Evolutionary conservation across 2,329 filamentous ascomycete genomes (phyloP).

Genomic region (Colletotrichum limetticola): DNA sequence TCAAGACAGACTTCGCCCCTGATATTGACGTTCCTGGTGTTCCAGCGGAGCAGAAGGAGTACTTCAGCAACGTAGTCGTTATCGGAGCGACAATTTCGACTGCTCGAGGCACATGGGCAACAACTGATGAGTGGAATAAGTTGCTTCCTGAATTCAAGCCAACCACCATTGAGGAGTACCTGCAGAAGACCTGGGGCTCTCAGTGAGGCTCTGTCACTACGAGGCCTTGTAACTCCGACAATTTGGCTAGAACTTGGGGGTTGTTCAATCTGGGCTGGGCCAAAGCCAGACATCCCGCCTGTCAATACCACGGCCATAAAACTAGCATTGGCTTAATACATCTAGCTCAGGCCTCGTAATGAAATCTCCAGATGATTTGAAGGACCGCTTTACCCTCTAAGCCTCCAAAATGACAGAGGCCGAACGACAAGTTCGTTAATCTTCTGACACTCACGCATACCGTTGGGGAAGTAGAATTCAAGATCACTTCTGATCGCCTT

Average conservation of each 20-base stretch:
- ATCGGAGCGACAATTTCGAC: slow-evolving; percentile 41
- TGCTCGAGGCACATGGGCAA: slow-evolving; percentile 38
- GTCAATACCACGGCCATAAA: too few species aligned
- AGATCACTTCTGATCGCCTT: too few species aligned
- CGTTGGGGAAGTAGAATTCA: too few species aligned
- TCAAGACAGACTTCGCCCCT: slow-evolving; percentile 41
- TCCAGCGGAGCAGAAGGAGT: slow-evolving; percentile 40
- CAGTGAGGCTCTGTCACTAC: not conserved
- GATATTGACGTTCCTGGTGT: slow-evolving; percentile 42
- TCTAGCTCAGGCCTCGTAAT: too few species aligned
- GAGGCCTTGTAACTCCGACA: not conserved
- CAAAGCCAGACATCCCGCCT: too few species aligned
- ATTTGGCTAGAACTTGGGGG: not conserved
- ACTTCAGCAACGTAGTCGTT: slow-evolving; percentile 36
- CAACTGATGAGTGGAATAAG: slow-evolving; percentile 48
- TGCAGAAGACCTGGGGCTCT: slow-evolving; percentile 40
- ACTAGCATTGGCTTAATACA: too few species aligned
- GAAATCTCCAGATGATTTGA: too few species aligned
- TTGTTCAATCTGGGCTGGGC: too few species aligned
- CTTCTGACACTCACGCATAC: too few species aligned
- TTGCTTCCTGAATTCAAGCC: slow-evolving; percentile 48
- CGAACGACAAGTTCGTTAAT: too few species aligned
- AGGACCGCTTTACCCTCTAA: too few species aligned
- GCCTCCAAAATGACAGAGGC: too few species aligned
- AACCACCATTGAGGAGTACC: slow-evolving; percentile 42